A percentile compares a stretch with the other conserved stretches of the same genome.
These are phyloP conservation scores for Rosa persica DNA, from an alignment of 306 rosid species.

Conservation along the genomic window DNA sequence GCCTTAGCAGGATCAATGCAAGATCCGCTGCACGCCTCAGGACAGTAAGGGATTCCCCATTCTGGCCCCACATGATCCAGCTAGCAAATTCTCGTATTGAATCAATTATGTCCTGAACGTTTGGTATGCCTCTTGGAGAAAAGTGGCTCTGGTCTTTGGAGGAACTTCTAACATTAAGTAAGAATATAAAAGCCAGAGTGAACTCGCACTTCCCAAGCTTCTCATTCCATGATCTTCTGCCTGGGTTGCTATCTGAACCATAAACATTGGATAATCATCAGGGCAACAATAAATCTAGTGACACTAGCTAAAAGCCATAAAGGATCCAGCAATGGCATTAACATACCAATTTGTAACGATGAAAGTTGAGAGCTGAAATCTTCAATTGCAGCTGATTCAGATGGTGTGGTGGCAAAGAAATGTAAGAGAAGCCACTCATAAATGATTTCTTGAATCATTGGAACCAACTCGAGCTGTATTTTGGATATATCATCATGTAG, in stretches of 20 bases:
- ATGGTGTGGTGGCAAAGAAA: constrained; percentile 74
- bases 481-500: constrained; percentile 62
- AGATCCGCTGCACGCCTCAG: constrained; percentile 77
- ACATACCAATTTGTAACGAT: constrained; percentile 76
- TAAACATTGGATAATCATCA: constrained; percentile 22
- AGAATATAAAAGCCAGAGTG: constrained; percentile 73
- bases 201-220: constrained; percentile 77
- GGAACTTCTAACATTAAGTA: constrained; percentile 54
- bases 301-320: background rate
- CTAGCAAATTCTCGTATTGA: constrained; percentile 64
- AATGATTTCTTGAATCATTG: constrained; percentile 81
- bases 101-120: constrained; percentile 38
- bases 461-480: constrained; percentile 75
- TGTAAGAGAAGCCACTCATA: constrained; percentile 80
- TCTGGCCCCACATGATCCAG: constrained; percentile 77
- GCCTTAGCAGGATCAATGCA: constrained; percentile 73
- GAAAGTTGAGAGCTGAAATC: constrained; percentile 90
- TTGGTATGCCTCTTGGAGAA: constrained; percentile 50
- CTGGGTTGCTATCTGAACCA: constrained; percentile 52
- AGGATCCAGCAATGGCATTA: constrained; percentile 8
- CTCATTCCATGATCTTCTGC: constrained; percentile 65
- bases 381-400: constrained; percentile 65
- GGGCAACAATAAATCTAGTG: constrained; percentile 2
- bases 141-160: constrained; percentile 34
- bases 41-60: constrained; percentile 60